Conservation (phyloP, 495 filamentous ascomycete species). For the Parathielavia hyrcaniae region DNA sequence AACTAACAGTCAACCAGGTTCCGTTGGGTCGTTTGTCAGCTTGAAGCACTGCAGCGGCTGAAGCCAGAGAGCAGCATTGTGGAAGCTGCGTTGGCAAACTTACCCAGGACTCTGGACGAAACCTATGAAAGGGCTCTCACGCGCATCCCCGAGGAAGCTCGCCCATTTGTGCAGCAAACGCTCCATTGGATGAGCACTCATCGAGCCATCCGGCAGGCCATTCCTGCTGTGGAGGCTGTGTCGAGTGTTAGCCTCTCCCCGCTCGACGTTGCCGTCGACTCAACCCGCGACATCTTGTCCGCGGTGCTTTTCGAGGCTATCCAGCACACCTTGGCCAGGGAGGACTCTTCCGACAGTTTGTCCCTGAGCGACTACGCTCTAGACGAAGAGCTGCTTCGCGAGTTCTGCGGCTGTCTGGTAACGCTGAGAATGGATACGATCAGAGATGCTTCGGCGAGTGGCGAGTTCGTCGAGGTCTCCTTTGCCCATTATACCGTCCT, state of each 20-base stretch:
- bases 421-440: not conserved
- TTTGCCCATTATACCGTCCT: constrained; percentile 7
- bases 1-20: not conserved
- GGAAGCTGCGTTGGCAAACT: not conserved
- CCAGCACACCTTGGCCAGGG: not conserved
- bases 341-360: not conserved
- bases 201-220: not conserved
- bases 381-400: constrained; percentile 4
- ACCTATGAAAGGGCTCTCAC: constrained; percentile 1
- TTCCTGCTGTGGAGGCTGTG: not conserved
- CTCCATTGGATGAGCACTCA: constrained; percentile 11
- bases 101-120: constrained; percentile 3
- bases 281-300: not conserved
- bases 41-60: not conserved
- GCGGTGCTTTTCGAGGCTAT: not conserved
- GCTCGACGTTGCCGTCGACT: not conserved
- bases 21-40: constrained; percentile 8
- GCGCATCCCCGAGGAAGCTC: not conserved
- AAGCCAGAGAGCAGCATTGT: not conserved
- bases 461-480: not conserved
- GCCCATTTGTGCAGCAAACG: not conserved
- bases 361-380: not conserved
- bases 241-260: not conserved
- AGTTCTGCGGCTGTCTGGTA: constrained; percentile 1
- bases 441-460: not conserved